These are phyloP conservation scores for Malus sieversii DNA, from an alignment of 306 rosid species.

Conservation along the genomic window DNA sequence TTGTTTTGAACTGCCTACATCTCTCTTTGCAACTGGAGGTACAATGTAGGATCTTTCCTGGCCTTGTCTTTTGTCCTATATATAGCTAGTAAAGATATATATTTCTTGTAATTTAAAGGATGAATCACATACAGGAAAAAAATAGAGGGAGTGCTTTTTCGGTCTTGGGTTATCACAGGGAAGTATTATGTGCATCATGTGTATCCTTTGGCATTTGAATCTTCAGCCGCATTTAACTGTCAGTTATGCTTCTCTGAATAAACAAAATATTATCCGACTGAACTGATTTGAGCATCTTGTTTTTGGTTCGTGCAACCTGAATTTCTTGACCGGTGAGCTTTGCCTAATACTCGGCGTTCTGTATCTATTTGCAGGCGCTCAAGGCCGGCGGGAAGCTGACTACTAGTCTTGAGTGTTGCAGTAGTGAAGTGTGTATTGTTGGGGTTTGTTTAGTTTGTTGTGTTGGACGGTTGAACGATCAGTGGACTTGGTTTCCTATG, in stretches of 20 bases:
- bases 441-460: constrained; percentile 13
- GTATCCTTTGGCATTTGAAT: not conserved
- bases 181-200: not conserved
- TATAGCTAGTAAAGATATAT: not conserved
- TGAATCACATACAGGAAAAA: not conserved
- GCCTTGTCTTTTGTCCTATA: not conserved
- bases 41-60: not conserved
- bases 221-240: not conserved
- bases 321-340: not conserved
- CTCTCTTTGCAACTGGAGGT: too few species aligned
- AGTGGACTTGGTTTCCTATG: constrained; percentile 15
- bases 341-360: not conserved
- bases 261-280: not conserved
- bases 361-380: constrained; percentile 22
- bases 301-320: not conserved
- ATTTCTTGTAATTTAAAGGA: not conserved
- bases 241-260: not conserved
- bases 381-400: constrained; percentile 27
- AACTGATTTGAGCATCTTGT: not conserved
- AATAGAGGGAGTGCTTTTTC: too few species aligned
- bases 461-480: constrained; percentile 12
- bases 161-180: not conserved
- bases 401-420: constrained; percentile 23
- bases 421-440: constrained; percentile 3
- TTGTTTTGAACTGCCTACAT: not conserved